Evolutionary conservation across 2,329 filamentous ascomycete species (phyloP), one percentile per base, ranked within the genome.

Genomic region (Colletotrichum musicola): DNA sequence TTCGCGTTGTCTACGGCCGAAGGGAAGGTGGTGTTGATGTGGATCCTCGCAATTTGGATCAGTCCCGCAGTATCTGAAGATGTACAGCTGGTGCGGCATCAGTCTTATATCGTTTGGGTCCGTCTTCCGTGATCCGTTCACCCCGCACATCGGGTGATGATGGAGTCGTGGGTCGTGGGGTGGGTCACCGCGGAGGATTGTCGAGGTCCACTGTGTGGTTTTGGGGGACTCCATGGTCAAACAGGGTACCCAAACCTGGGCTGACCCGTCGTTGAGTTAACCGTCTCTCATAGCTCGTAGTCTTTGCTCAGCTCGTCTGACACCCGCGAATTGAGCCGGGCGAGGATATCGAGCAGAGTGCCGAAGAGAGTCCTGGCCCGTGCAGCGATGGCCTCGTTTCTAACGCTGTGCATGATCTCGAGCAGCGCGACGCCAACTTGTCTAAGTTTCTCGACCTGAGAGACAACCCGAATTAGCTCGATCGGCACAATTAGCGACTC

Each of bases 281-380:
- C 9, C 27, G 0, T 4, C 1, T 18, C 6, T 6, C 22, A 4
- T 40, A 0, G 30, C 46, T 59, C 40, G 53, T 38, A 18, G 35
- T 44, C 62, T 12, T 54, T 58, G 25, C 76, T 75, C 4, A 83
- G 70, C 1, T 80, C 77, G 73, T 83, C 80, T 1, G 81, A 83
- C 3, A 82, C 81, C 56, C 81, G 82, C 0, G 81, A 83, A 50
- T 83, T 80, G 5, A 83, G 71, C 14, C 79, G 73, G 3, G 81
- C 79, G 35, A 83, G 71, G 6, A 83, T 73, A 62, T 83, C 81
- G 0, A 83, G 74, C 2, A 83, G 73, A 1, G 82, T 76, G 1
- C 73, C 71, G 54, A 83, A 81, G 25, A 83, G 81, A 16, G 75
- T 72, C 1, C 78, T 75, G 4, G 82, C 81, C 16, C 81, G 74